phyloP scores from a whole-genome alignment of 2,329 filamentous ascomycete species.

The Colletotrichum theobromicola region DNA sequence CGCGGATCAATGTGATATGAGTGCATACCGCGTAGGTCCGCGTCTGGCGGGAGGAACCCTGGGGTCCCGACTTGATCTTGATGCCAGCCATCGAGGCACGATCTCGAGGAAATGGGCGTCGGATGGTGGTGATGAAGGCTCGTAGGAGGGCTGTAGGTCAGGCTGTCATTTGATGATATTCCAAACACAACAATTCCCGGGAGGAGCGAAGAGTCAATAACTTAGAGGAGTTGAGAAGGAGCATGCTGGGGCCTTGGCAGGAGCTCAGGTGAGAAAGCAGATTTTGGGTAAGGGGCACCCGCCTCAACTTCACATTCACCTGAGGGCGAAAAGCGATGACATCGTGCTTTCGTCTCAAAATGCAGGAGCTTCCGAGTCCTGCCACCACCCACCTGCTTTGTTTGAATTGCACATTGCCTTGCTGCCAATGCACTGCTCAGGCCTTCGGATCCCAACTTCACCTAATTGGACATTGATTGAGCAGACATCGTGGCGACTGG shows the following conservation, averaged over 20 bases:
- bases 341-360: not conserved
- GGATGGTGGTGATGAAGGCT: not conserved
- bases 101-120: not conserved
- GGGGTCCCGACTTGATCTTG: not conserved
- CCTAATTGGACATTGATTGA: not conserved
- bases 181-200: not conserved
- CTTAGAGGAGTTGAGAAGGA: not conserved
- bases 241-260: not conserved
- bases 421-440: not conserved
- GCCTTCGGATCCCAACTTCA: not conserved
- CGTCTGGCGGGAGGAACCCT: not conserved
- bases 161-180: not conserved
- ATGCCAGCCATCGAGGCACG: not conserved
- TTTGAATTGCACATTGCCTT: not conserved
- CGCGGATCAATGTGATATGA: conserved; percentile 70
- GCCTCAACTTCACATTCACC: not conserved
- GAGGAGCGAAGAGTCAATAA: not conserved
- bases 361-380: not conserved
- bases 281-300: not conserved
- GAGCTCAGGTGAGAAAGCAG: not conserved
- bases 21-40: conserved; percentile 52
- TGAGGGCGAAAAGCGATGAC: not conserved
- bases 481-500: not conserved
- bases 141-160: not conserved
- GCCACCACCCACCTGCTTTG: not conserved